Conservation (phyloP, 805 yeast species). For the Kluyveromyces aestuarii region DNA sequence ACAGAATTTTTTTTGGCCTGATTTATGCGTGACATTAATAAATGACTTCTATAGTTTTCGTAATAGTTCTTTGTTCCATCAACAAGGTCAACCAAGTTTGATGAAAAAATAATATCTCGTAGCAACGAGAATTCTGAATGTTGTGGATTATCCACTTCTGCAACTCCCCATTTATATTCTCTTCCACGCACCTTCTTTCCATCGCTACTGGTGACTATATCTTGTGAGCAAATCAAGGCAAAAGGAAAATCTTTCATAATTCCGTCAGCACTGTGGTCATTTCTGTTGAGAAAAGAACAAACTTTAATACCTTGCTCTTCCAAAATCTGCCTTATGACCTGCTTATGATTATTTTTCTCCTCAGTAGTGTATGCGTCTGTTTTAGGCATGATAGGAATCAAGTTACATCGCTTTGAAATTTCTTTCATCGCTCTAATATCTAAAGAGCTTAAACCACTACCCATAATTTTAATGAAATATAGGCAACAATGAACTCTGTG, state of each 20-base stretch:
- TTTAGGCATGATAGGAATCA: constrained; percentile 75
- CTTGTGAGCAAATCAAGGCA: constrained; percentile 61
- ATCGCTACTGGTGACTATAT: constrained; percentile 32
- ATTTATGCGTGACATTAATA: constrained; percentile 40
- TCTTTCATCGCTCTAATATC: constrained; percentile 70
- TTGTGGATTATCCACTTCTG: constrained; percentile 67
- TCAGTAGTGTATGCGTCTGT: constrained; percentile 61
- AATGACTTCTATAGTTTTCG: constrained; percentile 54
- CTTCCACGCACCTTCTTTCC: constrained; percentile 60
- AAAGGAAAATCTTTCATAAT: constrained; percentile 49
- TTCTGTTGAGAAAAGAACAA: constrained; percentile 41
- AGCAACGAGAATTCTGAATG: constrained; percentile 72
- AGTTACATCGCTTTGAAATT: constrained; percentile 61
- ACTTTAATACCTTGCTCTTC: constrained; percentile 46
- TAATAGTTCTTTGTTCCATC: constrained; percentile 67
- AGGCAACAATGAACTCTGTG: constrained; percentile 76
- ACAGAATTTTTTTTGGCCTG: constrained; percentile 18
- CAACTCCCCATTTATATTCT: constrained; percentile 76
- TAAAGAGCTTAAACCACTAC: constrained; percentile 48
- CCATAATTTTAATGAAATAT: constrained; percentile 69
- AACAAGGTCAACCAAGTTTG: constrained; percentile 70
- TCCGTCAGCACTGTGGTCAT: constrained; percentile 27
- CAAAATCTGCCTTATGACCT: constrained; percentile 41
- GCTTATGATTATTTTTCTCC: constrained; percentile 49
- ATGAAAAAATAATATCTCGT: constrained; percentile 54